Base-by-base conservation (phyloP, 2,329 filamentous ascomycete species). In the Aspergillus sp. region DNA sequence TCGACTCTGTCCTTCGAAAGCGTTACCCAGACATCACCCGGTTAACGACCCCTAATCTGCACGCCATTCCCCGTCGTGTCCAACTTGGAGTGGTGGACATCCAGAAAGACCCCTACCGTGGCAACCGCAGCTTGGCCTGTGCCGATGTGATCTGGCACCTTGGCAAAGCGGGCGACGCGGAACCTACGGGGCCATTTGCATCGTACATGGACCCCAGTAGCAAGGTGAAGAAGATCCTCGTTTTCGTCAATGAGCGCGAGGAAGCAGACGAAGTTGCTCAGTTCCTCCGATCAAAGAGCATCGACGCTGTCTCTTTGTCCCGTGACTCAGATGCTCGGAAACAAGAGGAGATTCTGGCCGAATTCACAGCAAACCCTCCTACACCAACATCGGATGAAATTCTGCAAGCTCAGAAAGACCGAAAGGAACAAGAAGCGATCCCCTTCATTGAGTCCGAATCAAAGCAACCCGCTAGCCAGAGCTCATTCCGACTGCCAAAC, bases 211-310 rank as follows among this genome's bases (percentile, higher is more conserved):
- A 55, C 6, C 71, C 84, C 4, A 30, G 25, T 10, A 30, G 25
- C 25, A 83, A 86, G 49, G 78, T 88, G 20, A 93, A 93, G 66
- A 86, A 88, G 53, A 86, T 98, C 60, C 82, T 97, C 49, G 90
- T 97, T 3, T 97, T 97, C 61, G 91, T 97, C 65, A 97, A 97
- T 67, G 90, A 97, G 74, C 86, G 93, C 32, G 90, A 95, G 63
- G 89, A 88, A 63, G 88, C 91, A 0, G 80, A 86, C 49, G 82
- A 90, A 61, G 78, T 98, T 0, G 84, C 90, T 10, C 72, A 83
- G 1, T 98, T 87, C 65, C 81, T 98, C 0, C 73, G 75, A 10
- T 80, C 80, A 44, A 96, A 96, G 73, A 90, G 90, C 47, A 90
- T 98, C 59, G 86, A 95, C 57, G 90, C 91, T 5, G 75, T 87